Conservation (phyloP, 1,139 yeast species). For the Protomyces pachydermus region DNA sequence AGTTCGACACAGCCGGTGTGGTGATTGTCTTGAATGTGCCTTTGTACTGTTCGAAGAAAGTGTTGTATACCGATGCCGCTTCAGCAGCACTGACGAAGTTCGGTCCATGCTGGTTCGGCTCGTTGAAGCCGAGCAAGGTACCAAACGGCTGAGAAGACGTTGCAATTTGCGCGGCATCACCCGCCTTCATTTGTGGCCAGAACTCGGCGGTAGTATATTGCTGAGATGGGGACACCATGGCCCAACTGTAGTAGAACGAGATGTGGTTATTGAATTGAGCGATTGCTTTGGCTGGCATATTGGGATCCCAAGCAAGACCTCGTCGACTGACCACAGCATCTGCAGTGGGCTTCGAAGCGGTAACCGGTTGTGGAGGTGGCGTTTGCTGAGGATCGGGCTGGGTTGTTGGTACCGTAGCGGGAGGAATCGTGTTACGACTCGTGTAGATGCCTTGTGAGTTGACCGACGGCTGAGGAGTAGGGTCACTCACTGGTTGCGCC, state of each 20-base stretch:
- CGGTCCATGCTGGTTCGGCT: background rate
- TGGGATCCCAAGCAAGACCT: background rate
- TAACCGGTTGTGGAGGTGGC: too few species aligned
- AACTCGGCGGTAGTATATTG: background rate
- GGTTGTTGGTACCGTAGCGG: background rate
- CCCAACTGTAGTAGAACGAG: background rate
- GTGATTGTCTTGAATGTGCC: background rate
- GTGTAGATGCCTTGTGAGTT: too few species aligned
- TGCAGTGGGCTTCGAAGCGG: background rate
- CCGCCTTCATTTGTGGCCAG: background rate
- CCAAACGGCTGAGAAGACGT: too few species aligned
- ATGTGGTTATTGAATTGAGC: background rate
- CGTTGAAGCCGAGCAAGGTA: background rate
- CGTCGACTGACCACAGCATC: background rate
- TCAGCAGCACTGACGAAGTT: too few species aligned
- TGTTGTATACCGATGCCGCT: too few species aligned
- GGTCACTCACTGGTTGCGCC: too few species aligned
- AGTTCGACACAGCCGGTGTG: constrained; percentile 14
- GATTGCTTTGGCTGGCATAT: background rate
- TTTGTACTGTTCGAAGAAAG: background rate
- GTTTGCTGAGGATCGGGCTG: background rate
- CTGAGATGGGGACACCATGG: background rate
- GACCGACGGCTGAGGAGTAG: too few species aligned
- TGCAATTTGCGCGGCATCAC: background rate
- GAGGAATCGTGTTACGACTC: background rate